These are phyloP conservation scores for Penicillium paneum DNA, from an alignment of 2,329 filamentous ascomycete genomes.

Conservation along the genomic window DNA sequence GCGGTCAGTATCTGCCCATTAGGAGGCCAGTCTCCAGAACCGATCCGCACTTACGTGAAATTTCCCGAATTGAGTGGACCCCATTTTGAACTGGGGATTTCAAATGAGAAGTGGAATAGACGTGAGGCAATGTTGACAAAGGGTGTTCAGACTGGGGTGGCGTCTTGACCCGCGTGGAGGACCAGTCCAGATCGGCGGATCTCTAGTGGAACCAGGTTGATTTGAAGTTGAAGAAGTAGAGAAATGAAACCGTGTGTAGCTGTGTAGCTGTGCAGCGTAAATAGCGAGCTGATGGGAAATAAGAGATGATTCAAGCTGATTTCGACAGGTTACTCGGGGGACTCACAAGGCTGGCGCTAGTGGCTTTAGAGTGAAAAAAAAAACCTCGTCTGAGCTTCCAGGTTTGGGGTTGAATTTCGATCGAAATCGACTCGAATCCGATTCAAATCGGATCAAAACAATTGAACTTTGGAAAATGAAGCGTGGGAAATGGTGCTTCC, in stretches of 20 bases:
- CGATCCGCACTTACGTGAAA: slow-evolving; percentile 49
- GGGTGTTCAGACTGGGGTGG: not conserved
- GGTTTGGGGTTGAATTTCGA: not conserved
- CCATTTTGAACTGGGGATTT: slow-evolving; percentile 34
- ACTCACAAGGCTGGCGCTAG: slow-evolving; percentile 11
- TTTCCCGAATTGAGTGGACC: slow-evolving; percentile 57
- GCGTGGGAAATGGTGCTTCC: not conserved
- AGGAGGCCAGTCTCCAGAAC: slow-evolving; percentile 9
- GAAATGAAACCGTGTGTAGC: not conserved
- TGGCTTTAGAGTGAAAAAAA: not conserved
- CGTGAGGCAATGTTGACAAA: slow-evolving; percentile 10
- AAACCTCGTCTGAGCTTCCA: not conserved
- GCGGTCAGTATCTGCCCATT: slow-evolving; percentile 21
- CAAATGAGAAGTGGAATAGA: slow-evolving; percentile 3
- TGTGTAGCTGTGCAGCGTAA: not conserved
- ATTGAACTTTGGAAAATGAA: not conserved
- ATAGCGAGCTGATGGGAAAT: not conserved
- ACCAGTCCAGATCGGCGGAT: slow-evolving; percentile 3
- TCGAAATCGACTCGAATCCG: not conserved
- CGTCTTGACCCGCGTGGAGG: slow-evolving; percentile 10
- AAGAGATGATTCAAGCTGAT: not conserved
- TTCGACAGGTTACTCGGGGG: slow-evolving; percentile 10
- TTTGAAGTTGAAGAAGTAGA: not conserved
- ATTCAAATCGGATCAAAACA: not conserved
- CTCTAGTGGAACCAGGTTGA: not conserved